phyloP scores from a whole-genome alignment of 2,329 filamentous ascomycete species.

The Aaosphaeria arxii region DNA sequence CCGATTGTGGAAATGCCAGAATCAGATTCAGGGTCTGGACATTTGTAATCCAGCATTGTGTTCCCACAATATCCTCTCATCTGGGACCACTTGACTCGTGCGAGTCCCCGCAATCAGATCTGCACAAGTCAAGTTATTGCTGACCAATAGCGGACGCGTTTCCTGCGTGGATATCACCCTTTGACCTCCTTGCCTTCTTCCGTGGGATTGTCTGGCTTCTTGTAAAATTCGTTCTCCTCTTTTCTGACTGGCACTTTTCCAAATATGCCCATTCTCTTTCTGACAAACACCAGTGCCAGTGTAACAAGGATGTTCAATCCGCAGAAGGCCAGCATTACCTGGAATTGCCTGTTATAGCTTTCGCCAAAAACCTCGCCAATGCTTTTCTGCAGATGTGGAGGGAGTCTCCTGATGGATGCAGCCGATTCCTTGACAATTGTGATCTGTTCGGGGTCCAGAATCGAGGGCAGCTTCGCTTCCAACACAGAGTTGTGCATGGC shows the following conservation, averaged over 20 bases:
- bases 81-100: no score
- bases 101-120: no score
- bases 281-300: conserved; percentile 13
- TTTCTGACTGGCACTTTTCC: conserved; percentile 15
- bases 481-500: conserved; percentile 23
- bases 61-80: no score
- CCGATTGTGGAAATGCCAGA: no score
- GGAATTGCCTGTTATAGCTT: conserved; percentile 31
- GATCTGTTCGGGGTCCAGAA: conserved; percentile 22
- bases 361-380: conserved; percentile 24
- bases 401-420: conserved; percentile 12
- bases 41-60: no score
- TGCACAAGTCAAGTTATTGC: no score
- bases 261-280: conserved; percentile 22
- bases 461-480: conserved; percentile 9
- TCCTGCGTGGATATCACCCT: neutral
- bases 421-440: conserved; percentile 14
- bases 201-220: neutral
- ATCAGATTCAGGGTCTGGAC: no score
- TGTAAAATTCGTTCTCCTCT: conserved; percentile 21
- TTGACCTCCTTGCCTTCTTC: neutral
- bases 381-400: conserved; percentile 9
- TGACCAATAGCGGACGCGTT: no score
- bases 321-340: conserved; percentile 25
- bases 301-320: conserved; percentile 20